phyloP scores from a whole-genome alignment of 2,329 filamentous ascomycete genomes.

The Helminthosporium solani region DNA sequence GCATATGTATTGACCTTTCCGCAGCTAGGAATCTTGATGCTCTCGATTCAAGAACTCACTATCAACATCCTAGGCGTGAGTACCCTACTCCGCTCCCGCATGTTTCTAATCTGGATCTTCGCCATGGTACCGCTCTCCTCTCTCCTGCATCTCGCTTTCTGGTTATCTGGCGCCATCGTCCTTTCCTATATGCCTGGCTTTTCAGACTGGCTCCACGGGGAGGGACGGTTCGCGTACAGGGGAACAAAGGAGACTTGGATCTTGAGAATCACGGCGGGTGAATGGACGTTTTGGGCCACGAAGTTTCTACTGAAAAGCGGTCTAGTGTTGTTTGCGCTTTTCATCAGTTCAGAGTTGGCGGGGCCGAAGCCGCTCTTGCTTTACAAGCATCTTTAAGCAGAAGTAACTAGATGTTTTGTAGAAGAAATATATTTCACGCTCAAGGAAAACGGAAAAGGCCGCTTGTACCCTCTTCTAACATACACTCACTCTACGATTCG shows the following conservation, averaged over 20 bases:
- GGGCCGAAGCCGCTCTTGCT: constrained; percentile 12
- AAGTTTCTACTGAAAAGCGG: constrained; percentile 13
- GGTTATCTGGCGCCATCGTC: constrained; percentile 15
- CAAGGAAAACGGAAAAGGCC: no score
- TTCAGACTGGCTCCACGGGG: constrained; percentile 13
- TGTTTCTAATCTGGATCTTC: constrained; percentile 24
- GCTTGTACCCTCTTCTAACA: no score
- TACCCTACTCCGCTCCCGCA: constrained; percentile 15
- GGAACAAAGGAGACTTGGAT: constrained; percentile 4
- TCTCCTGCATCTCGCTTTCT: constrained; percentile 18
- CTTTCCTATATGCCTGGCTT: constrained; percentile 1
- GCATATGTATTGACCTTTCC: neutral
- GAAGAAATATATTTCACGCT: no score
- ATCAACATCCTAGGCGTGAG: constrained; percentile 21
- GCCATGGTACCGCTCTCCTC: constrained; percentile 18
- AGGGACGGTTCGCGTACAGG: neutral
- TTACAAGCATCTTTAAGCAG: neutral
- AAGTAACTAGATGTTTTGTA: no score
- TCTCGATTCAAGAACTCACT: constrained; percentile 16
- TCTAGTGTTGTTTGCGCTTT: constrained; percentile 17
- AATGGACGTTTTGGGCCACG: constrained; percentile 12
- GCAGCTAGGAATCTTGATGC: constrained; percentile 12
- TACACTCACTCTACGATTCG: no score
- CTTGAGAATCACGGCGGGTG: constrained; percentile 6
- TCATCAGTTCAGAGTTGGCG: constrained; percentile 16